Evolutionary conservation across 257 asterid species (phyloP).

Genomic region (Forsythia viridissima): DNA sequence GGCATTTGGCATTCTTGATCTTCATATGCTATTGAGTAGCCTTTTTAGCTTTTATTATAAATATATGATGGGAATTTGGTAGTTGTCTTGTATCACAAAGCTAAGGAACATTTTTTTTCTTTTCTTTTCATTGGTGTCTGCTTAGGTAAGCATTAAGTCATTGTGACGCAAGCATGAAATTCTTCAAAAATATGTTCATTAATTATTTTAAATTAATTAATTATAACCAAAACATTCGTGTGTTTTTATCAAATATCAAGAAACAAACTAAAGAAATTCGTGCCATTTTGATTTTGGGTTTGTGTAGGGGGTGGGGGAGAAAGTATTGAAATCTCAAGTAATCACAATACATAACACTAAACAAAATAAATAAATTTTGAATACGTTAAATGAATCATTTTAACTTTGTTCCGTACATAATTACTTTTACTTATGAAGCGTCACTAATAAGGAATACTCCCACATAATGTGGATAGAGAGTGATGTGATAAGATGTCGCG

Average conservation of each 20-base stretch:
- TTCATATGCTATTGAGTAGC: constrained; percentile 13
- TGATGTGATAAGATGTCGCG: background rate
- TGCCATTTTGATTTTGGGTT: background rate
- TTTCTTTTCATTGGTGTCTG: constrained; percentile 26
- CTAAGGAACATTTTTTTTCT: constrained; percentile 35
- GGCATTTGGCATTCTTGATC: constrained; percentile 16
- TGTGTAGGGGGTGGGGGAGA: accelerated
- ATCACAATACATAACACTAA: too few relatives aligned
- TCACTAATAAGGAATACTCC: too few relatives aligned
- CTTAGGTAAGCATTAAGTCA: constrained; percentile 41
- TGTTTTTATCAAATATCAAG: too few relatives aligned
- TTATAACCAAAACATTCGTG: too few relatives aligned
- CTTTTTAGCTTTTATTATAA: constrained; percentile 4
- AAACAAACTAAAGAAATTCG: too few relatives aligned
- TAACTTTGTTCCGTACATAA: too few relatives aligned
- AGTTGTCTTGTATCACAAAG: constrained; percentile 11
- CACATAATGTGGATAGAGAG: too few relatives aligned
- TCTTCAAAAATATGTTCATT: background rate
- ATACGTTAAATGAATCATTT: too few relatives aligned
- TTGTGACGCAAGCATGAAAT: constrained; percentile 28
- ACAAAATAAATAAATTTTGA: too few relatives aligned
- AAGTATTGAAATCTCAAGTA: background rate
- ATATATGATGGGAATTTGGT: constrained; percentile 20
- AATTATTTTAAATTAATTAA: background rate
- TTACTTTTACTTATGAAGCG: too few relatives aligned